Conservation (phyloP, 106 monocot species). For the Triglochin maritima region DNA sequence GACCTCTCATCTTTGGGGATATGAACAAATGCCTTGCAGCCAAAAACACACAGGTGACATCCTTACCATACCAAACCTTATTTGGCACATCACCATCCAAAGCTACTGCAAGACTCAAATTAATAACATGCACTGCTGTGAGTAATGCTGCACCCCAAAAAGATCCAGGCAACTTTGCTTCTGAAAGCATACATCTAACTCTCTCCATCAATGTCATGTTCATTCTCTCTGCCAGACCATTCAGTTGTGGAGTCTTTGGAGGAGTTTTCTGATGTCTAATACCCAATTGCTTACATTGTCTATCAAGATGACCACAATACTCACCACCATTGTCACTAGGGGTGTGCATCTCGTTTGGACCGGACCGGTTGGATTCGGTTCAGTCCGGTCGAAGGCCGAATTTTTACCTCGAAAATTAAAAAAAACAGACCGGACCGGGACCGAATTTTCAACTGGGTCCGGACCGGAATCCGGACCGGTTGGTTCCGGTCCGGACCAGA, state of each 20-base stretch:
- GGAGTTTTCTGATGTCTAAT: constrained; percentile 3
- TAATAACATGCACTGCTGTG: too few species aligned
- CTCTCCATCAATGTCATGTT: constrained; percentile 1
- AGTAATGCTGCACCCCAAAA: constrained; percentile 8
- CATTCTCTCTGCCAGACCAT: constrained; percentile 6
- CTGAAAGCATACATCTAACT: too few species aligned
- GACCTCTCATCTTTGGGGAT: background rate
- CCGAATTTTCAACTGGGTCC: too few species aligned
- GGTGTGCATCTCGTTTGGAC: too few species aligned
- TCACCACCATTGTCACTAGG: constrained; percentile 8
- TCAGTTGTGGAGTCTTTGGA: constrained; percentile 2
- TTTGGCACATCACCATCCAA: constrained; percentile 1
- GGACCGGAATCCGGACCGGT: too few species aligned
- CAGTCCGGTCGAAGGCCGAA: too few species aligned
- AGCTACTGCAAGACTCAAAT: background rate
- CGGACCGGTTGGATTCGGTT: too few species aligned
- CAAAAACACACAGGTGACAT: background rate
- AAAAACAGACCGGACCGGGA: too few species aligned
- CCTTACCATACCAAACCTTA: background rate
- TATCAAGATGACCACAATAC: background rate
- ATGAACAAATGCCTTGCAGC: constrained; percentile 1
- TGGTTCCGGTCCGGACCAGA: too few species aligned
- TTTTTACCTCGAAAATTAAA: too few species aligned
- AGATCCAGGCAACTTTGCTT: background rate
- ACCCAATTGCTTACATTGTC: background rate